phyloP scores from a whole-genome alignment of 331 rosid species.

The Pyrus hybrid region DNA sequence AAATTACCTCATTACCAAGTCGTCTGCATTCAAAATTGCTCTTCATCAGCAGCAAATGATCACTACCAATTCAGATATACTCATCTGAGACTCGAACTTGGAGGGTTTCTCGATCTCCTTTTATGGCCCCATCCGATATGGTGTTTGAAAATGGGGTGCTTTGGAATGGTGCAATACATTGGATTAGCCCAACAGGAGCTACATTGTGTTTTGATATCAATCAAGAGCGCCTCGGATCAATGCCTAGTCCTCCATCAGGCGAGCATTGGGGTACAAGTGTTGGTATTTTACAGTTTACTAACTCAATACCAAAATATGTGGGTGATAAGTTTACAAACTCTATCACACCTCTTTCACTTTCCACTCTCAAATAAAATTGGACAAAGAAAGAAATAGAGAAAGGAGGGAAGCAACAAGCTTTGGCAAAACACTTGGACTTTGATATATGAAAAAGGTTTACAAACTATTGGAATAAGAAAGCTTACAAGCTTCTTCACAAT shows the following conservation, averaged over 20 bases:
- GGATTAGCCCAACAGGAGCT: conserved; percentile 15
- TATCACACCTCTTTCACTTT: too few species aligned
- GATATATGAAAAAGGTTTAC: too few species aligned
- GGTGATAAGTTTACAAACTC: too few species aligned
- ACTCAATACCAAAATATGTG: too few species aligned
- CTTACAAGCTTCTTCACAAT: too few species aligned
- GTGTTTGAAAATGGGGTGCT: conserved; percentile 11
- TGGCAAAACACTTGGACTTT: too few species aligned
- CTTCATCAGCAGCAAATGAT: not conserved
- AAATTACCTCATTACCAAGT: conserved; percentile 21
- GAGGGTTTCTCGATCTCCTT: conserved; percentile 11
- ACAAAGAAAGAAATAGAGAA: too few species aligned
- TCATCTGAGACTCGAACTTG: conserved; percentile 18
- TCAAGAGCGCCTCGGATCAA: conserved; percentile 7
- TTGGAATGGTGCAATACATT: conserved; percentile 25
- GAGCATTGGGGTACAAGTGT: conserved; percentile 4
- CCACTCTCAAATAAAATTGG: too few species aligned
- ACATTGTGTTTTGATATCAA: conserved; percentile 4
- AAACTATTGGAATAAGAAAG: too few species aligned
- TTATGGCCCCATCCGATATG: not conserved
- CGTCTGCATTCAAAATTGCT: conserved; percentile 4
- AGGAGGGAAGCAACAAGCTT: too few species aligned
- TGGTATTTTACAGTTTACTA: too few species aligned
- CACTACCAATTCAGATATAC: conserved; percentile 18
- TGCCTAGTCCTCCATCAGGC: conserved; percentile 6